Conservation (phyloP, 2,329 filamentous ascomycete species). For the Periconia macrospinosa region DNA sequence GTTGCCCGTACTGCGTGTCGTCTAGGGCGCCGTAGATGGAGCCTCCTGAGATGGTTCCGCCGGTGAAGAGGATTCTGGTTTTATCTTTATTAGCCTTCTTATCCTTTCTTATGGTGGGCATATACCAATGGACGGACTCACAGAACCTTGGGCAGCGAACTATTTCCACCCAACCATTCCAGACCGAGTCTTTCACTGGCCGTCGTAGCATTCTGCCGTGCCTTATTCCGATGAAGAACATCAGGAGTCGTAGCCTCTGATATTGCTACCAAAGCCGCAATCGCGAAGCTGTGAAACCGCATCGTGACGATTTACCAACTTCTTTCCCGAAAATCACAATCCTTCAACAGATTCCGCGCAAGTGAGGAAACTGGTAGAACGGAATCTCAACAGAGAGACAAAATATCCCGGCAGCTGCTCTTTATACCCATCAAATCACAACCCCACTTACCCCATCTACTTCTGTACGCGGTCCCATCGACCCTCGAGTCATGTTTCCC, state of each 20-base stretch:
- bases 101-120: neutral
- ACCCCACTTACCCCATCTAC: neutral
- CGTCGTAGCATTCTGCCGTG: conserved; percentile 12
- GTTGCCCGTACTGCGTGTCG: conserved; percentile 33
- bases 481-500: neutral
- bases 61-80: conserved; percentile 25
- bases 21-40: conserved; percentile 31
- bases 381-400: too few species aligned
- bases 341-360: too few species aligned
- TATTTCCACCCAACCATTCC: conserved; percentile 24
- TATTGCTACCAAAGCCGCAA: conserved; percentile 6
- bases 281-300: conserved; percentile 3
- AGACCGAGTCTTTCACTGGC: conserved; percentile 25
- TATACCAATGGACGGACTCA: conserved; percentile 8
- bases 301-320: conserved; percentile 1
- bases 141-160: conserved; percentile 27
- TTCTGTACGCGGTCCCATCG: too few species aligned
- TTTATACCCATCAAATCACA: neutral
- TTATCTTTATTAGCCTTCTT: too few species aligned
- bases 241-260: conserved; percentile 4
- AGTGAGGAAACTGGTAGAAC: too few species aligned
- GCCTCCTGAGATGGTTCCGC: conserved; percentile 29
- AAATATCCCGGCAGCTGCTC: neutral
- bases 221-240: neutral
- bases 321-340: too few species aligned